Conservation (phyloP, 768 basidiomycete genomes). For the Trametopsis cervina region DNA sequence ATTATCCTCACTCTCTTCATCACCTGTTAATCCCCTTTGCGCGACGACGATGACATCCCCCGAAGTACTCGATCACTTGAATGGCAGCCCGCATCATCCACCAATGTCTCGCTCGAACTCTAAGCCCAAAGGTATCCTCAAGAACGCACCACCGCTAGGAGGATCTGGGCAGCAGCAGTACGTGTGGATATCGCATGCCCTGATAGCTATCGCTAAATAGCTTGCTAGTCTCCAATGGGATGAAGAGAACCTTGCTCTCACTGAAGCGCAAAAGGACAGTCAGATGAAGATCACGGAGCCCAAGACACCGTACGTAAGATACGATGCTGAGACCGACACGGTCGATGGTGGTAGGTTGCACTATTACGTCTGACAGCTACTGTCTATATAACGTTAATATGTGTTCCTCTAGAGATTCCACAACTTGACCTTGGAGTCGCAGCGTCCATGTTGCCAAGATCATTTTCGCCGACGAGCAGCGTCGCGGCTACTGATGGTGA, state of each 20-base stretch:
- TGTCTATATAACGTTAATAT: not conserved
- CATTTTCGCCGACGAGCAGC: conserved; percentile 41
- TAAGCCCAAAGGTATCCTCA: conserved; percentile 84
- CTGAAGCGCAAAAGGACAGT: conserved; percentile 91
- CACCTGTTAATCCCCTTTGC: not conserved
- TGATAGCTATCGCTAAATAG: conserved; percentile 7
- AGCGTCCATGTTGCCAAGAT: conserved; percentile 31
- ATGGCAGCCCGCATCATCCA: conserved; percentile 29
- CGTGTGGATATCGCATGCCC: conserved; percentile 18
- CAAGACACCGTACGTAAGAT: conserved; percentile 93
- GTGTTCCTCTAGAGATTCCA: conserved; percentile 62
- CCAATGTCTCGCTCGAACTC: conserved; percentile 47
- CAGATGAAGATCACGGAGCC: conserved; percentile 99
- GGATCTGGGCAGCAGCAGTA: conserved; percentile 41
- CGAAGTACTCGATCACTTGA: conserved; percentile 9
- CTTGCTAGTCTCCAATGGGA: conserved; percentile 84
- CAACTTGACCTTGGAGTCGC: conserved; percentile 55
- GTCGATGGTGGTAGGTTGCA: conserved; percentile 66
- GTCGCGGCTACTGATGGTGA: conserved; percentile 43
- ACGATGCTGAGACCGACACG: conserved; percentile 80
- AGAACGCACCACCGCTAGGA: conserved; percentile 60
- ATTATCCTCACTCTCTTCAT: not conserved
- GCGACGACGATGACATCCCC: conserved; percentile 9
- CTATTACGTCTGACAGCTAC: not conserved
- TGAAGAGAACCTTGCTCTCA: conserved; percentile 86